Percentiles rank a stretch among this genome's conserved stretches.
Evolutionary conservation across 108 stramenopile species (phyloP).

Genomic region (Chaetoceros muelleri): DNA sequence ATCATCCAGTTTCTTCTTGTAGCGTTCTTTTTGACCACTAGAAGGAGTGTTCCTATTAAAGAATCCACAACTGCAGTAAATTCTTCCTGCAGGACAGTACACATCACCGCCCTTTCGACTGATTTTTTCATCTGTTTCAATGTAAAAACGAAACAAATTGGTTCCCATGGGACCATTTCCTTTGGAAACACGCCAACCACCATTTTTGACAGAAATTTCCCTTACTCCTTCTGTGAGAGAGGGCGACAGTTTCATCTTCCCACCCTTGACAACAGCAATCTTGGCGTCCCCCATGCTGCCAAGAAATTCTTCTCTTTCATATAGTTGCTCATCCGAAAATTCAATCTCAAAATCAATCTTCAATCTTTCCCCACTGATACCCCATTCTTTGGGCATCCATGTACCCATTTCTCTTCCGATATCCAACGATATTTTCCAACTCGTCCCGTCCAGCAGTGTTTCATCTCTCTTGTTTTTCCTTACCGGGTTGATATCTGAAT

Average conservation of each 20-base stretch:
- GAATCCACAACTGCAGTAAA: slow-evolving; percentile 72
- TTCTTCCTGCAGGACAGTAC: slow-evolving; percentile 49
- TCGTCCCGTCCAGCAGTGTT: slow-evolving; percentile 33
- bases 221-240: slow-evolving; percentile 34
- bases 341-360: slow-evolving; percentile 43
- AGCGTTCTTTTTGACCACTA: slow-evolving; percentile 19
- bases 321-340: slow-evolving; percentile 38
- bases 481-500: not conserved
- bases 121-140: slow-evolving; percentile 50
- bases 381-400: slow-evolving; percentile 81
- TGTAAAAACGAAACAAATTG: slow-evolving; percentile 50
- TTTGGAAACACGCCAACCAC: slow-evolving; percentile 52
- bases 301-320: slow-evolving; percentile 54
- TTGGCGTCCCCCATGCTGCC: slow-evolving; percentile 37
- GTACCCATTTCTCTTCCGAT: slow-evolving; percentile 65
- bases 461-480: slow-evolving; percentile 10
- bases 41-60: slow-evolving; percentile 32
- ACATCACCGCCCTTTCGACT: slow-evolving; percentile 36
- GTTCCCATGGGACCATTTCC: slow-evolving; percentile 61
- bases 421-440: slow-evolving; percentile 55
- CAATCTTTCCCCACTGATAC: slow-evolving; percentile 43
- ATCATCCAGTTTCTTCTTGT: slow-evolving; percentile 26
- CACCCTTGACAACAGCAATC: slow-evolving; percentile 28
- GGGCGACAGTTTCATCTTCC: slow-evolving; percentile 23
- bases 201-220: slow-evolving; percentile 27